These are phyloP conservation scores for Perilla frutescens DNA, from an alignment of 257 asterid genomes.

Conservation along the genomic window DNA sequence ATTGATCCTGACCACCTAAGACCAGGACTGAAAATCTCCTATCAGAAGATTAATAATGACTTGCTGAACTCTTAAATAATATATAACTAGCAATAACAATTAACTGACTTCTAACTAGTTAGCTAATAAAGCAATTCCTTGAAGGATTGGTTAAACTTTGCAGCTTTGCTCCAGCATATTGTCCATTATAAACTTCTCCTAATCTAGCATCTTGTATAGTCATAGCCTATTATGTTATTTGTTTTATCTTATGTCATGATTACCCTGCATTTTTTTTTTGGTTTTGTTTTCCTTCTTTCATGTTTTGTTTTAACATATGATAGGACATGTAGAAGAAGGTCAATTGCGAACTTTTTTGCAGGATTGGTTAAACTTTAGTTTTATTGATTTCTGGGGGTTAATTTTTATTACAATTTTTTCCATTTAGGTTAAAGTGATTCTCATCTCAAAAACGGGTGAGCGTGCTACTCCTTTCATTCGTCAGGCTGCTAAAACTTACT, in stretches of 20 bases:
- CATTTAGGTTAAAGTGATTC: conserved; percentile 80
- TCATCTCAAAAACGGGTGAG: conserved; percentile 93
- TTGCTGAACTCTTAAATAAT: no score
- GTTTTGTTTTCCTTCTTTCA: no score
- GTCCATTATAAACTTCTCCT: background rate
- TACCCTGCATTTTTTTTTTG: background rate
- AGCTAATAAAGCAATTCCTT: background rate
- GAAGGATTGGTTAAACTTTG: conserved; percentile 2
- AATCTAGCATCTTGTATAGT: background rate
- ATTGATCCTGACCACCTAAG: background rate
- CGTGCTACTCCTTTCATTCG: conserved; percentile 95
- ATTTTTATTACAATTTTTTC: conserved; percentile 31
- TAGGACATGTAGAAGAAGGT: background rate
- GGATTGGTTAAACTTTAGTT: conserved; percentile 1
- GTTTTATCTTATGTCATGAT: background rate
- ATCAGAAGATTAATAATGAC: no score
- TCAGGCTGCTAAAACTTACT: conserved; percentile 74
- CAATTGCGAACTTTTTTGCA: conserved; percentile 7
- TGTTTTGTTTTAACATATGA: background rate
- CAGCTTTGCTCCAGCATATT: conserved; percentile 2
- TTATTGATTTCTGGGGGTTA: background rate
- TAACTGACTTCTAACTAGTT: background rate
- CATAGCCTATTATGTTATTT: background rate
- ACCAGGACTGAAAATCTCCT: no score
- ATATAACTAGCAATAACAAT: no score